These are phyloP conservation scores for Microbotryomycetes sp. DNA, from an alignment of 1,284 basidiomycete species.

Conservation along the genomic window DNA sequence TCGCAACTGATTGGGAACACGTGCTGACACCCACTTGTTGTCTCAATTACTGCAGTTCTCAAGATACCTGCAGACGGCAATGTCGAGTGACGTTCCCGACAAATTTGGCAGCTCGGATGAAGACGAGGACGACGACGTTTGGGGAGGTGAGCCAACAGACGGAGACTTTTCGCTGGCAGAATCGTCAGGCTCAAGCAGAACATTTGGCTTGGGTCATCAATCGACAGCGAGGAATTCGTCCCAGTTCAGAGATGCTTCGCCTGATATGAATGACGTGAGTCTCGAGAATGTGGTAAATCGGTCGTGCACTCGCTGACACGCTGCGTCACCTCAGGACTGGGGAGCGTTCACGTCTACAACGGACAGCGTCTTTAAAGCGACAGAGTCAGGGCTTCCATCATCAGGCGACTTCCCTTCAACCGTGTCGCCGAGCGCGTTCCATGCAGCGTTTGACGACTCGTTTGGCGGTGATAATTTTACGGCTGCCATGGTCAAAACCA, in stretches of 20 bases:
- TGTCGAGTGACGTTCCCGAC: slow-evolving; percentile 48
- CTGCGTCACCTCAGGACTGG: slow-evolving; percentile 23
- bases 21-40: neutral
- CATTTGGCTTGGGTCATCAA: neutral
- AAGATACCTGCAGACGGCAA: slow-evolving; percentile 64
- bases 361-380: slow-evolving; percentile 17
- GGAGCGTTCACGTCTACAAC: neutral
- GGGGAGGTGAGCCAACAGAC: neutral
- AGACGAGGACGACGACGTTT: slow-evolving; percentile 32
- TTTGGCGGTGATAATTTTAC: slow-evolving; percentile 24
- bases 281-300: slow-evolving; percentile 46
- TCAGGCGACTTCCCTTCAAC: slow-evolving; percentile 58
- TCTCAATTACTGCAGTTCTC: slow-evolving; percentile 69
- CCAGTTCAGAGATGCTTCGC: neutral
- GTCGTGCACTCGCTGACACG: slow-evolving; percentile 50
- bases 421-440: slow-evolving; percentile 65
- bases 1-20: too few relatives aligned
- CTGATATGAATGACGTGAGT: neutral
- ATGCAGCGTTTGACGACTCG: slow-evolving; percentile 3
- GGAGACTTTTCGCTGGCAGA: neutral
- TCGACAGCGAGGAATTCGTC: neutral
- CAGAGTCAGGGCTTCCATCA: slow-evolving; percentile 53
- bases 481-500: neutral
- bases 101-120: slow-evolving; percentile 35
- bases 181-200: neutral